Base-by-base conservation (phyloP, 2,329 filamentous ascomycete genomes). In the Monosporascus sp. region DNA sequence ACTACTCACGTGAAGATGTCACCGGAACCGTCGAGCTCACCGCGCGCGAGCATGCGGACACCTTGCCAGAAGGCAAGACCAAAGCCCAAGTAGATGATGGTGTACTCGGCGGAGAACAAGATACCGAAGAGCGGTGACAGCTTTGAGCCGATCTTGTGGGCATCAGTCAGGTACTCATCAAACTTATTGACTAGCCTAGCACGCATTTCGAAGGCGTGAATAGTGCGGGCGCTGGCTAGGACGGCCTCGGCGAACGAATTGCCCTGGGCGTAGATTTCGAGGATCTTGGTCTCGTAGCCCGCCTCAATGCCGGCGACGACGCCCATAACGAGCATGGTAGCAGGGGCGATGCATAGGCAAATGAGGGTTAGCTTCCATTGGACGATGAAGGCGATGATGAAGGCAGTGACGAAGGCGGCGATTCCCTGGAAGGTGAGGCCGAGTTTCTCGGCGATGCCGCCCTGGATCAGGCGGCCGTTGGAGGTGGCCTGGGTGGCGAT, bases 21-120 rank as follows among this genome's bases (percentile, higher is more conserved):
- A 11, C 74, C 74, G 6, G 68, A 62, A 7, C 67, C 59, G 1
- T 56, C 39, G 25, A 76, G 70, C 50, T 74, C 69, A 14, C 72
- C 72, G 1, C 60, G 61, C 9, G 65, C 60, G 17, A 69, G 61
- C 64, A 76, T 69, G 27, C 60, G 63, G 37, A 74, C 60, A 8
- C 74, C 74, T 52, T 75, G 73, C 74, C 74, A 77, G 50, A 76
- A 77, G 7, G 71, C 70, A 6, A 77, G 65, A 2, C 68, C 72
- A 46, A 73, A 74, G 9, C 72, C 73, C 1, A 69, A 61, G 39
- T 74, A 75, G 46, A 75, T 70, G 52, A 74, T 67, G 47, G 67
- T 68, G 50, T 73, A 75, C 55, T 73, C 68, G 3, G 57, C 59
- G 2, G 67, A 69, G 56, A 74, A 74, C 50, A 75, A 58, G 14